These are phyloP conservation scores for Jimgerdemannia flammicorona DNA, from an alignment of 192 early-diverging fungal genomes.

Conservation along the genomic window DNA sequence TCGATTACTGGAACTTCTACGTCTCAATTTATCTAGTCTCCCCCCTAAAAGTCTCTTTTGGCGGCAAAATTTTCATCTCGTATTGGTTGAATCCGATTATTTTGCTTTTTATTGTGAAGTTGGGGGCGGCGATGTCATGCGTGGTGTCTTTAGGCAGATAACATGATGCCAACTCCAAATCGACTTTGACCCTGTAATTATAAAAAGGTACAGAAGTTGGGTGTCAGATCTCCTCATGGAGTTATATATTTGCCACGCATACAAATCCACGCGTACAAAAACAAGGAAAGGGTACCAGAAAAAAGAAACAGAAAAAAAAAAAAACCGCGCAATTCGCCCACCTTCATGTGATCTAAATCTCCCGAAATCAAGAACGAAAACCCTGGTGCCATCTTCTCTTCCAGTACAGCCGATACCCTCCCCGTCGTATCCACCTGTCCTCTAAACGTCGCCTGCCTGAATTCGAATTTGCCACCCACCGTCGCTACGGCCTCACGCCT, in stretches of 20 bases:
- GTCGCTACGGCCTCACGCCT: slow-evolving; percentile 88
- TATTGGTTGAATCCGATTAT: not conserved
- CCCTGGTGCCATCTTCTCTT: slow-evolving; percentile 94
- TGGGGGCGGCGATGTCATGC: not conserved
- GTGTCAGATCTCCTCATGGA: not conserved
- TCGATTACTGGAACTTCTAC: too few relatives aligned
- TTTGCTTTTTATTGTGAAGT: not conserved
- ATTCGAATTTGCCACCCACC: slow-evolving; percentile 98
- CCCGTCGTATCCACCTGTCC: slow-evolving; percentile 92
- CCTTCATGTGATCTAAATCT: slow-evolving; percentile 96
- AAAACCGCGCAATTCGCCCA: slow-evolving; percentile 3
- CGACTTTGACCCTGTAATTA: slow-evolving; percentile 59
- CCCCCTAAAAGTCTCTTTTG: not conserved
- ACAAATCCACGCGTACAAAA: not conserved
- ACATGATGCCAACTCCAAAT: slow-evolving; percentile 84
- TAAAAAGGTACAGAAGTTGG: not conserved
- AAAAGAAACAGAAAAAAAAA: not conserved
- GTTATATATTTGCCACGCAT: not conserved
- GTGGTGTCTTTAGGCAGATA: slow-evolving; percentile 65
- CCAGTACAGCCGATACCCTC: slow-evolving; percentile 80
- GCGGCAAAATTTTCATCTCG: not conserved
- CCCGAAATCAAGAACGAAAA: slow-evolving; percentile 87
- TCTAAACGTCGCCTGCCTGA: slow-evolving; percentile 85
- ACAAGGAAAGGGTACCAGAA: slow-evolving; percentile 36
- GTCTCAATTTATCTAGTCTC: too few relatives aligned